Conservation (phyloP, 768 basidiomycete species). For the Collybiopsis confluens region DNA sequence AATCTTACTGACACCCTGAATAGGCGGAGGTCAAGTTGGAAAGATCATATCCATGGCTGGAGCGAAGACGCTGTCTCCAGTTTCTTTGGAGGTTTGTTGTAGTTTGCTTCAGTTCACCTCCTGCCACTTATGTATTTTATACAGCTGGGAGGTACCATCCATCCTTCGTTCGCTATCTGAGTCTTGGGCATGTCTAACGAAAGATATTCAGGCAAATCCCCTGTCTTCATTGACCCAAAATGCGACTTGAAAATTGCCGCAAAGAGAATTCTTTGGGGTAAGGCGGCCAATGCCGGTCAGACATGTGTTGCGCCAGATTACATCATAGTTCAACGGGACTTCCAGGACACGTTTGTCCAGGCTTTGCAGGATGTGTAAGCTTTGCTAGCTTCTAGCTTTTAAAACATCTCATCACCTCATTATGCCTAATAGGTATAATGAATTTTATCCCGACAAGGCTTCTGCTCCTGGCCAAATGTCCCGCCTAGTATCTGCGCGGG, state of each 20-base stretch:
- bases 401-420: constrained; percentile 35
- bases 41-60: constrained; percentile 70
- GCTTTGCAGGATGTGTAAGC: constrained; percentile 11
- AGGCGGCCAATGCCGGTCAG: constrained; percentile 64
- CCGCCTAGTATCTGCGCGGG: constrained; percentile 49
- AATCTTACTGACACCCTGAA: not conserved
- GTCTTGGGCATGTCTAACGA: not conserved
- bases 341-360: constrained; percentile 12
- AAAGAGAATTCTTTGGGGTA: constrained; percentile 64
- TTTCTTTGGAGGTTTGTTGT: constrained; percentile 47
- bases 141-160: constrained; percentile 44
- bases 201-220: constrained; percentile 28
- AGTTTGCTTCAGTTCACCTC: not conserved
- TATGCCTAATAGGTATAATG: constrained; percentile 43
- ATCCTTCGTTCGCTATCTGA: not conserved
- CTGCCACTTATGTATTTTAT: not conserved
- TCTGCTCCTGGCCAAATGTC: constrained; percentile 39
- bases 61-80: constrained; percentile 70
- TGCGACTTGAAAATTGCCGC: constrained; percentile 51
- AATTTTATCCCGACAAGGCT: constrained; percentile 54
- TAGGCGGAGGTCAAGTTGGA: constrained; percentile 45
- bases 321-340: constrained; percentile 22
- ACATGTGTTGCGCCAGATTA: constrained; percentile 60
- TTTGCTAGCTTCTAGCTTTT: constrained; percentile 17
- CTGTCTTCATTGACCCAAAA: constrained; percentile 39